Evolutionary conservation across 2,329 filamentous ascomycete genomes (phyloP).

Genomic region (Escovopsis sp.): DNA sequence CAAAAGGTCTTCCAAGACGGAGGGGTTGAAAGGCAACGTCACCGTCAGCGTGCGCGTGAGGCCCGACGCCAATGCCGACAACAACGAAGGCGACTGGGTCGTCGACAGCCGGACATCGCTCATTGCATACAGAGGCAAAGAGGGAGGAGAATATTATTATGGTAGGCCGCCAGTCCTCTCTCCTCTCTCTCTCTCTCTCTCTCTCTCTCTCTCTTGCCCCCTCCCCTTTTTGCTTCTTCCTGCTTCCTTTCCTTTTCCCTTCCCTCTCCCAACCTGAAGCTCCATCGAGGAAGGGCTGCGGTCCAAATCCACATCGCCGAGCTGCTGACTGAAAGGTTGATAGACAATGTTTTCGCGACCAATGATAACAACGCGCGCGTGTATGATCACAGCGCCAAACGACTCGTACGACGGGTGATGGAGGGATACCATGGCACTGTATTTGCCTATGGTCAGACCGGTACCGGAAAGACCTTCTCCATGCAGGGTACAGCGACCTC

Average conservation of each 20-base stretch:
- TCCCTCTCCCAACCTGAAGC: not conserved
- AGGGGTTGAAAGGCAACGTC: conserved; percentile 77
- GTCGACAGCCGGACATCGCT: conserved; percentile 73
- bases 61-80: conserved; percentile 57
- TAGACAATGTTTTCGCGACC: conserved; percentile 92
- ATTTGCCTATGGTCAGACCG: conserved; percentile 98
- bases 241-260: not conserved
- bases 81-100: conserved; percentile 73
- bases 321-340: conserved; percentile 8
- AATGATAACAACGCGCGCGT: conserved; percentile 90
- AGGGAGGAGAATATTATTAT: conserved; percentile 86
- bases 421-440: conserved; percentile 98
- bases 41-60: conserved; percentile 88
- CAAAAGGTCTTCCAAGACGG: conserved; percentile 40
- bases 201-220: not conserved
- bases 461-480: conserved; percentile 96
- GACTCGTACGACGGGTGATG: conserved; percentile 91
- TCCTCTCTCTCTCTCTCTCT: too few relatives aligned
- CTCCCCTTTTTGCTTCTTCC: not conserved
- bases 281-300: not conserved
- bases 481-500: conserved; percentile 97
- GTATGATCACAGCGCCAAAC: conserved; percentile 87
- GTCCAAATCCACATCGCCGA: not conserved
- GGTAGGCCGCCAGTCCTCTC: conserved; percentile 37
- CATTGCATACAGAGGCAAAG: conserved; percentile 72